Percentiles rank a stretch among this genome's conserved stretches.
These are phyloP conservation scores for Imleria badia DNA, from an alignment of 768 basidiomycete species.

Conservation along the genomic window DNA sequence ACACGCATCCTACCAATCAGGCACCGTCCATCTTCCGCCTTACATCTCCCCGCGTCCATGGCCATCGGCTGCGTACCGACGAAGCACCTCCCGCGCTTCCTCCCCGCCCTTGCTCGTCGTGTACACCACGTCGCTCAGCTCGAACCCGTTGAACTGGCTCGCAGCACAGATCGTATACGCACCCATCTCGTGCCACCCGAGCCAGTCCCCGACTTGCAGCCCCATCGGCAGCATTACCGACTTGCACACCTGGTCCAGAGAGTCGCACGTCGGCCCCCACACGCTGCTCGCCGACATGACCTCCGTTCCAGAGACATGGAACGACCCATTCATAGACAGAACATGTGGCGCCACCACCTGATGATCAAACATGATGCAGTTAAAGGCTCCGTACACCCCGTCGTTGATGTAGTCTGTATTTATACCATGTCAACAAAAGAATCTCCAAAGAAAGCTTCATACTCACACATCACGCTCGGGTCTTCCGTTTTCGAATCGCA, in stretches of 20 bases:
- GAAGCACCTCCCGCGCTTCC: conserved; percentile 54
- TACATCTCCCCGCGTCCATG: conserved; percentile 33
- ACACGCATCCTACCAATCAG: conserved; percentile 5
- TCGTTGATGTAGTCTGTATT: conserved; percentile 95
- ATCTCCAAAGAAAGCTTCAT: conserved; percentile 15
- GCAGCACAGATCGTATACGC: conserved; percentile 99
- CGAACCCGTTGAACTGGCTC: conserved; percentile 92
- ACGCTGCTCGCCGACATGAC: conserved; percentile 62
- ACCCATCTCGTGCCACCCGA: conserved; percentile 97
- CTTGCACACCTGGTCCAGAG: conserved; percentile 87
- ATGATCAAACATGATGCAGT: conserved; percentile 97
- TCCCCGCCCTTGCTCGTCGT: conserved; percentile 60
- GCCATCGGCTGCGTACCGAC: conserved; percentile 46
- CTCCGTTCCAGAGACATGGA: conserved; percentile 41
- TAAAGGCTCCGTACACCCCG: conserved; percentile 96
- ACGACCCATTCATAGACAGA: conserved; percentile 66
- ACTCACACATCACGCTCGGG: conserved; percentile 88
- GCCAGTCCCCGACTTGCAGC: conserved; percentile 93
- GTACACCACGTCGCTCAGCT: conserved; percentile 76
- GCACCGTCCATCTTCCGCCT: background rate
- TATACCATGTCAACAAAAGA: background rate
- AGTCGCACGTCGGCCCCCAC: conserved; percentile 99
- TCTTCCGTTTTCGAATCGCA: conserved; percentile 30
- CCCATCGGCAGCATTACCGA: conserved; percentile 59
- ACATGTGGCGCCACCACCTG: conserved; percentile 86